Percentiles rank a stretch among this genome's conserved stretches.
Evolutionary conservation across 176 grass and related monocot genomes (phyloP).

Genomic region (Lolium perenne): DNA sequence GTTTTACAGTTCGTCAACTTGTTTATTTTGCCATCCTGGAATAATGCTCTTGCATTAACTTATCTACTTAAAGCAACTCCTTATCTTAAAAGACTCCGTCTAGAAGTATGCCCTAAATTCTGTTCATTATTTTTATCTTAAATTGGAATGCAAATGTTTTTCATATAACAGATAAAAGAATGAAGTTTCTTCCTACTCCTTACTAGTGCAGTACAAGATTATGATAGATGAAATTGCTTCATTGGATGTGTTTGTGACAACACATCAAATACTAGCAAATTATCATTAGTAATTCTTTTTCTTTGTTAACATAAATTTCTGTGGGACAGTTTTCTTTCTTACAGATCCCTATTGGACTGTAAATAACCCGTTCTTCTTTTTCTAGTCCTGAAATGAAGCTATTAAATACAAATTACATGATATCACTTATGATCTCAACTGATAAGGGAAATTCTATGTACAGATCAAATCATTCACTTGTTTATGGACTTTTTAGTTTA

Average conservation of each 20-base stretch:
- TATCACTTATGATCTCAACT: background rate
- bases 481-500: background rate
- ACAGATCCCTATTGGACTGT: background rate
- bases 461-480: background rate
- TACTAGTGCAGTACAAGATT: background rate
- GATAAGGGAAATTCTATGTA: background rate
- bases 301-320: background rate
- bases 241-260: background rate
- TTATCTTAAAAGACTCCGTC: background rate
- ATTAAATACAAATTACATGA: background rate
- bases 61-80: constrained; percentile 15
- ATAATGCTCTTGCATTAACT: constrained; percentile 14
- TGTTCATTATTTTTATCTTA: background rate
- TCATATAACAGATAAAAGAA: background rate
- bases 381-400: background rate
- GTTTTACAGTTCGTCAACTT: background rate
- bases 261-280: background rate
- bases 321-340: background rate
- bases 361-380: background rate
- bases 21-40: constrained; percentile 30
- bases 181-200: background rate
- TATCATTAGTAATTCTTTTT: background rate
- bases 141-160: background rate
- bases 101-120: constrained; percentile 8
- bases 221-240: background rate